phyloP scores from a whole-genome alignment of 345 rosid genomes.

The Linum trigynum region DNA sequence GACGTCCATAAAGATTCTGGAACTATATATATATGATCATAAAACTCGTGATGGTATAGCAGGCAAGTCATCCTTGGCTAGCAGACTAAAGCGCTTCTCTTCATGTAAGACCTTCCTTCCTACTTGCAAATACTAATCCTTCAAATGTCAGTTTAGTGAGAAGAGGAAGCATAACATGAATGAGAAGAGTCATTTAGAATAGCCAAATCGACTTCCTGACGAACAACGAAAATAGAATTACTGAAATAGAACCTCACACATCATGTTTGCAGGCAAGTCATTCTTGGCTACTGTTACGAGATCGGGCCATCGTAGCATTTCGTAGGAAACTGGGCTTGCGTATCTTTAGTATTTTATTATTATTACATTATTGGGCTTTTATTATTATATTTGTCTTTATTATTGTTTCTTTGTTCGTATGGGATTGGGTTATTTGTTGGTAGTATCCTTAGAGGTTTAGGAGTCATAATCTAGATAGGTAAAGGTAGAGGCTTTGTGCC shows the following conservation, averaged over 20 bases:
- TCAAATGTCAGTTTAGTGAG: background rate
- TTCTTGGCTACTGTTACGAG: background rate
- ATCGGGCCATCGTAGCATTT: too few species aligned
- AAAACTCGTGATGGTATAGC: background rate
- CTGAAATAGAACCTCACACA: background rate
- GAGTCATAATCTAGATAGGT: too few species aligned
- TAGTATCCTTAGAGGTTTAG: too few species aligned
- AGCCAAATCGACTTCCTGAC: conserved; percentile 1
- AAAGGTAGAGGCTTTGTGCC: too few species aligned
- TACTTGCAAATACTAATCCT: too few species aligned
- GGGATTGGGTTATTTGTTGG: too few species aligned
- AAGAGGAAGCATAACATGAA: background rate
- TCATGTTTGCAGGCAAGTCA: conserved; percentile 1
- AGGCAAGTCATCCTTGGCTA: background rate
- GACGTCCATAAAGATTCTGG: background rate
- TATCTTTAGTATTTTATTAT: too few species aligned
- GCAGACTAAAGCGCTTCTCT: background rate
- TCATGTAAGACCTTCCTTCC: background rate
- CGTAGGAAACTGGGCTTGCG: too few species aligned
- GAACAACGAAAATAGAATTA: too few species aligned
- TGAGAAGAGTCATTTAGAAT: background rate
- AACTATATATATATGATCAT: background rate
- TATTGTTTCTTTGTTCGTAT: too few species aligned
- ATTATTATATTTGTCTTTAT: too few species aligned
- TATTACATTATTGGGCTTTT: too few species aligned